These are phyloP conservation scores for Colletotrichum agaves DNA, from an alignment of 2,329 filamentous ascomycete species.

Conservation along the genomic window DNA sequence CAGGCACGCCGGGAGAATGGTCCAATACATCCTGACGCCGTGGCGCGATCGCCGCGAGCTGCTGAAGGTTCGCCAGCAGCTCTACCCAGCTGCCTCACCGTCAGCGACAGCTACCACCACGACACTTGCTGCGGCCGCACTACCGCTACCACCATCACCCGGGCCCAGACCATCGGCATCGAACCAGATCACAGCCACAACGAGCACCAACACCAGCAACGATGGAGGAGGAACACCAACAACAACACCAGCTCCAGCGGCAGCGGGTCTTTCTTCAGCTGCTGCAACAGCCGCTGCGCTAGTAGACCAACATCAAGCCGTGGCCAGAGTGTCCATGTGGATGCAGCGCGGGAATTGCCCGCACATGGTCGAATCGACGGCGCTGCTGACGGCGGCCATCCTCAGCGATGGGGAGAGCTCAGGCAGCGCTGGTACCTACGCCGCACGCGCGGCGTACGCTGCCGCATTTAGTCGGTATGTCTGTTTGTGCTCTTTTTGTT, in stretches of 20 bases:
- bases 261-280: not conserved
- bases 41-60: conserved; percentile 77
- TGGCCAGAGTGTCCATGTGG: conserved; percentile 73
- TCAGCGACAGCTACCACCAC: conserved; percentile 4
- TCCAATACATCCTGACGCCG: conserved; percentile 78
- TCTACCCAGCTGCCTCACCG: conserved; percentile 61
- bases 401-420: conserved; percentile 67
- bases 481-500: conserved; percentile 16
- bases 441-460: conserved; percentile 75
- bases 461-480: conserved; percentile 77
- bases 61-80: conserved; percentile 70
- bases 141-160: not conserved
- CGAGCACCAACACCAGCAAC: conserved; percentile 9
- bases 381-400: conserved; percentile 75
- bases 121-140: conserved; percentile 25
- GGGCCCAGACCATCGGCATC: conserved; percentile 27
- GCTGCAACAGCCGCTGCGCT: conserved; percentile 37
- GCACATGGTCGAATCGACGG: conserved; percentile 83
- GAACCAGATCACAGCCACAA: conserved; percentile 7
- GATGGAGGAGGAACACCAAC: not conserved
- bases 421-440: conserved; percentile 62
- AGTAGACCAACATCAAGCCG: conserved; percentile 56
- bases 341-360: conserved; percentile 79
- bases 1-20: conserved; percentile 56
- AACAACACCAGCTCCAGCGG: conserved; percentile 17